Conservation (phyloP, 2,329 filamentous ascomycete genomes). For the Colletotrichum theobromicola region DNA sequence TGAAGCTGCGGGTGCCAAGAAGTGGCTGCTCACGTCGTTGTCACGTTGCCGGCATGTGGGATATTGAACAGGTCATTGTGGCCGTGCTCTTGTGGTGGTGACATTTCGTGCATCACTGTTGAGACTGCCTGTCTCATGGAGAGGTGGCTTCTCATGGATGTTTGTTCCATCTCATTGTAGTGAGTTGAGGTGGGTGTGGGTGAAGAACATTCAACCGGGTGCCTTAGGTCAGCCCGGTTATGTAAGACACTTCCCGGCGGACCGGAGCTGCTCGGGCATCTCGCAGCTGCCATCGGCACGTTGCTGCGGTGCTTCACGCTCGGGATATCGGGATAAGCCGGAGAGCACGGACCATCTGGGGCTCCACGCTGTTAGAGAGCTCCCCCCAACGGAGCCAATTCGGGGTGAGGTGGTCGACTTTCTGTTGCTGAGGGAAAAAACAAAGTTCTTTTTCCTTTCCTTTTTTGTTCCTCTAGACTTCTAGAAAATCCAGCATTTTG, state of each 20-base stretch:
- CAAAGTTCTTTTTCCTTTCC: not conserved
- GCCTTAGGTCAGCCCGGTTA: not conserved
- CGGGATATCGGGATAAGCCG: conserved; percentile 16
- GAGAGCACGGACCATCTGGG: not conserved
- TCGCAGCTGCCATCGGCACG: not conserved
- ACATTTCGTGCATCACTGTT: not conserved
- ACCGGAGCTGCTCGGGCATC: not conserved
- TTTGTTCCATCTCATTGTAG: not conserved
- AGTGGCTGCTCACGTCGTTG: not conserved
- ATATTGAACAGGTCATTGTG: not conserved
- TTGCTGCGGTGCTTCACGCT: not conserved
- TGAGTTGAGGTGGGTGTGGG: not conserved
- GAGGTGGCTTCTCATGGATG: not conserved
- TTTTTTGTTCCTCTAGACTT: not conserved
- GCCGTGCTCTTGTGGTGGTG: not conserved
- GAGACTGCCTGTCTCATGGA: not conserved
- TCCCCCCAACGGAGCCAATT: conserved; percentile 10
- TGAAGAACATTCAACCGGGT: not conserved
- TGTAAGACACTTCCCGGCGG: not conserved
- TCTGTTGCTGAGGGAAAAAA: conserved; percentile 3
- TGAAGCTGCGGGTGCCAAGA: not conserved
- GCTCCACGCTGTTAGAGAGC: conserved; percentile 12
- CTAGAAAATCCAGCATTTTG: not conserved
- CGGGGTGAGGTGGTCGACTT: not conserved
- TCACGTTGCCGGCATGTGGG: not conserved